These are phyloP conservation scores for Daldinia concentrica DNA, from an alignment of 495 filamentous ascomycete species.

Conservation along the genomic window DNA sequence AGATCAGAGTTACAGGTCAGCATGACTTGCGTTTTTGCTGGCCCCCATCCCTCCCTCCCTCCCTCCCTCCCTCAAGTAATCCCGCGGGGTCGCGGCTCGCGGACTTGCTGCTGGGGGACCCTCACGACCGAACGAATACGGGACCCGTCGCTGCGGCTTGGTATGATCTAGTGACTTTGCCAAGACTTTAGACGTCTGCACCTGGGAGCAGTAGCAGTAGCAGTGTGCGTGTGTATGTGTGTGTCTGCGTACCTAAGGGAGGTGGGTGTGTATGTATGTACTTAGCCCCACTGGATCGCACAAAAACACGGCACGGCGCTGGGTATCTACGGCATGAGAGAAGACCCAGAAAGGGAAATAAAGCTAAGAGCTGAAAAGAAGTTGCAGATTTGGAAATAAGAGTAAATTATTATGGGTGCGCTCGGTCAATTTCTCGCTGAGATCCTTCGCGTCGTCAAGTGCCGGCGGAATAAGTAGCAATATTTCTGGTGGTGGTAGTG, in stretches of 20 bases:
- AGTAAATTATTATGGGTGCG: background rate
- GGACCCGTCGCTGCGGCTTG: constrained; percentile 1
- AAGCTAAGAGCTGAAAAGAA: constrained; percentile 1
- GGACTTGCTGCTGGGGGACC: constrained; percentile 12
- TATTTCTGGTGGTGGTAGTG: constrained; percentile 25
- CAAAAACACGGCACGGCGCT: background rate
- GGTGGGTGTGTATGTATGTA: constrained; percentile 23
- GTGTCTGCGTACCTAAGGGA: no score
- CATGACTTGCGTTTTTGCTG: constrained; percentile 26
- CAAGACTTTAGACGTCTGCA: constrained; percentile 27
- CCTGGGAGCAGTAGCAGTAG: background rate
- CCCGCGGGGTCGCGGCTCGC: background rate
- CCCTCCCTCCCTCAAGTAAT: constrained; percentile 6
- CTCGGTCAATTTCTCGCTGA: constrained; percentile 3
- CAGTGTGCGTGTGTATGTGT: background rate
- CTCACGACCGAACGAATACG: constrained; percentile 25
- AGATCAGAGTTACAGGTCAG: constrained; percentile 37
- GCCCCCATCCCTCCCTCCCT: constrained; percentile 22
- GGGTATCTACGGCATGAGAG: constrained; percentile 1
- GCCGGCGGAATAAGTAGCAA: constrained; percentile 8
- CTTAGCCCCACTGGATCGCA: constrained; percentile 1
- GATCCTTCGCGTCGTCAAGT: constrained; percentile 13
- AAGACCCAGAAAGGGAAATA: constrained; percentile 5
- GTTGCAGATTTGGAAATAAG: background rate
- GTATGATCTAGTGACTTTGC: constrained; percentile 11